Conservation (phyloP, 129 eudicot species). For the Arctium minus region DNA sequence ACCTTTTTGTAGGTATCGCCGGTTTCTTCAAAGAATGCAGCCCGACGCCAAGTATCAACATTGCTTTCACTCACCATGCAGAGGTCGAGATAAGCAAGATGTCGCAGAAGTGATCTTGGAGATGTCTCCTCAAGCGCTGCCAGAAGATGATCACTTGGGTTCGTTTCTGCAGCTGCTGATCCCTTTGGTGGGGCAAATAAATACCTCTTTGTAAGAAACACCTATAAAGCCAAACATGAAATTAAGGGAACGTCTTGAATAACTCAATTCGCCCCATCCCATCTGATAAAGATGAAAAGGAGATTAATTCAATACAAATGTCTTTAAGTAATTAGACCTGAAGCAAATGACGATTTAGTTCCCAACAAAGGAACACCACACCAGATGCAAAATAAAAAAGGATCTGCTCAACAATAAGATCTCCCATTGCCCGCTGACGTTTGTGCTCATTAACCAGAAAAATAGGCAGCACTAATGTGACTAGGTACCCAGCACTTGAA, state of each 20-base stretch:
- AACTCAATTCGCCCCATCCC: not conserved
- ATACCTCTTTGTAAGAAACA: conserved; percentile 73
- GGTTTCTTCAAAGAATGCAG: conserved; percentile 90
- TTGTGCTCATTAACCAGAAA: conserved; percentile 38
- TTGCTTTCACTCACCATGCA: conserved; percentile 90
- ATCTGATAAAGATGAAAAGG: not conserved
- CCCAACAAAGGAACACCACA: conserved; percentile 78
- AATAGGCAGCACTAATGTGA: conserved; percentile 38
- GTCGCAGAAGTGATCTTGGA: conserved; percentile 58
- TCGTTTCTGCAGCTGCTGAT: conserved; percentile 89
- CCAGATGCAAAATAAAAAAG: conserved; percentile 47
- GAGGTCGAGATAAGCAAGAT: conserved; percentile 89
- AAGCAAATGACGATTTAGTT: conserved; percentile 65
- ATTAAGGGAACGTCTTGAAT: not conserved
- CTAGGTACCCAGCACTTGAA: conserved; percentile 53
- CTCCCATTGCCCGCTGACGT: conserved; percentile 29
- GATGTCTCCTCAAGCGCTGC: conserved; percentile 69
- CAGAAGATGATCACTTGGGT: conserved; percentile 89
- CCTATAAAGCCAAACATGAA: conserved; percentile 37
- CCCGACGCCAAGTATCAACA: conserved; percentile 87
- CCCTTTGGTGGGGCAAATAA: conserved; percentile 91
- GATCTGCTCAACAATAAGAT: conserved; percentile 45
- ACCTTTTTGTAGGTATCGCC: conserved; percentile 94
- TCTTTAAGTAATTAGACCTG: conserved; percentile 45
- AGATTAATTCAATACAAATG: not conserved